Conservation (phyloP, 108 stramenopile genomes). For the Cyclotella sp. region DNA sequence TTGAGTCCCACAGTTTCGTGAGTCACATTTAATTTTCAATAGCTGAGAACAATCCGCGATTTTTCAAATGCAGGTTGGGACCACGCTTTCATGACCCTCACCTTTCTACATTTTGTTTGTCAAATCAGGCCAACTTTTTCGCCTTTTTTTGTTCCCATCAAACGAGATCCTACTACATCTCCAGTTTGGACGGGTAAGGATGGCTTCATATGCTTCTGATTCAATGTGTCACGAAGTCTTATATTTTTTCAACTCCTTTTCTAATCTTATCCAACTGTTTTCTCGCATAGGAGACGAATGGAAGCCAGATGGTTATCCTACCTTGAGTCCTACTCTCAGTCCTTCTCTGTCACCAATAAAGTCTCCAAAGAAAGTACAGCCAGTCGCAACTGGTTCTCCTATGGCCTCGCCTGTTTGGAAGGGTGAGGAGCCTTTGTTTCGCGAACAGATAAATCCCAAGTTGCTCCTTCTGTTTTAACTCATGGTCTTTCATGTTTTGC, state of each 20-base stretch:
- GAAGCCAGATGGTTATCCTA: background rate
- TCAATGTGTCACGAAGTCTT: background rate
- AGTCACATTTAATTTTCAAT: background rate
- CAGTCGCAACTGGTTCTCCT: background rate
- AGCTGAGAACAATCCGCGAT: background rate
- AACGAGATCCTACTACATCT: background rate
- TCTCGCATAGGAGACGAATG: background rate
- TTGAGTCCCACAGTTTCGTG: slow-evolving; percentile 4
- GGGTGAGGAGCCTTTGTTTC: background rate
- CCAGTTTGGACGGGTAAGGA: background rate
- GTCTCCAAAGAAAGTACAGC: background rate
- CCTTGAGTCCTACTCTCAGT: slow-evolving; percentile 11
- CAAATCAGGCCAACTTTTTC: background rate
- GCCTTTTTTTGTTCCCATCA: background rate
- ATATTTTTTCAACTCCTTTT: background rate
- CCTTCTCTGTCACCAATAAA: background rate
- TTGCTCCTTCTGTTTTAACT: background rate
- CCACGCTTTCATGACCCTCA: background rate
- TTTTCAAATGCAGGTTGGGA: background rate
- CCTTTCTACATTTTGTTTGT: background rate
- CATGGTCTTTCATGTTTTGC: background rate
- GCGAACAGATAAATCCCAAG: background rate
- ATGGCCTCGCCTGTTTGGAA: slow-evolving; percentile 8
- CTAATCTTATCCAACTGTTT: background rate
- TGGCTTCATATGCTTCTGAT: background rate